A percentile compares a stretch with the other conserved stretches of the same genome.
Conservation (phyloP, 306 rosid genomes). For the Quercus ilex region DNA sequence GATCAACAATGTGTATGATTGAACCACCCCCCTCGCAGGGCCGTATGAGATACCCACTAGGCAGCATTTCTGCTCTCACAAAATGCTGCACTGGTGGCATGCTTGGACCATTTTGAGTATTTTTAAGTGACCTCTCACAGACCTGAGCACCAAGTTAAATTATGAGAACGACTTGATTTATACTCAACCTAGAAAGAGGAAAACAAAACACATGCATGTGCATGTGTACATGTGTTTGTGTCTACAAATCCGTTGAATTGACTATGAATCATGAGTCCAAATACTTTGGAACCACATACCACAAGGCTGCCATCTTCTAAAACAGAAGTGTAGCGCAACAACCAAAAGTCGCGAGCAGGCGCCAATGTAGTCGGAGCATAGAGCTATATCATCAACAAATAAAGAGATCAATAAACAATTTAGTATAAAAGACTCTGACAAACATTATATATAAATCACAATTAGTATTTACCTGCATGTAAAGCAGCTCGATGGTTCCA, state of each 20-base stretch:
- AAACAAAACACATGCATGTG: not conserved
- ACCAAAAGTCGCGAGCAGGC: conserved; percentile 96
- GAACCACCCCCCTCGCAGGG: conserved; percentile 99
- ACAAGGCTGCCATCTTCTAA: conserved; percentile 96
- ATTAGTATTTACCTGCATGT: conserved; percentile 70
- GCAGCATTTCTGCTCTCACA: conserved; percentile 93
- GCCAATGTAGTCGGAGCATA: conserved; percentile 93
- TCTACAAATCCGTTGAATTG: not conserved
- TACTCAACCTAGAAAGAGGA: not conserved
- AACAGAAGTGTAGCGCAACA: conserved; percentile 93
- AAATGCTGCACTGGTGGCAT: conserved; percentile 99
- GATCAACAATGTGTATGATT: conserved; percentile 93
- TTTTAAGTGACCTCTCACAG: conserved; percentile 92
- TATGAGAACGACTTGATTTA: conserved; percentile 15
- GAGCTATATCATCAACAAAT: conserved; percentile 44
- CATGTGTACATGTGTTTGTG: not conserved
- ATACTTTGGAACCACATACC: conserved; percentile 39
- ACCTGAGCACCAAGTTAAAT: conserved; percentile 37
- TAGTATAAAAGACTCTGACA: not conserved
- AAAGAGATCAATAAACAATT: not conserved
- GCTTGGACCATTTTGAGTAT: conserved; percentile 92
- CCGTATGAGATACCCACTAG: conserved; percentile 88
- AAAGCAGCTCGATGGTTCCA: conserved; percentile 99
- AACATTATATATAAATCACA: not conserved
- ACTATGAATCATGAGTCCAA: conserved; percentile 6